These are phyloP conservation scores for Fusarium fujikuroi DNA, from an alignment of 2,329 filamentous ascomycete species.

Conservation along the genomic window DNA sequence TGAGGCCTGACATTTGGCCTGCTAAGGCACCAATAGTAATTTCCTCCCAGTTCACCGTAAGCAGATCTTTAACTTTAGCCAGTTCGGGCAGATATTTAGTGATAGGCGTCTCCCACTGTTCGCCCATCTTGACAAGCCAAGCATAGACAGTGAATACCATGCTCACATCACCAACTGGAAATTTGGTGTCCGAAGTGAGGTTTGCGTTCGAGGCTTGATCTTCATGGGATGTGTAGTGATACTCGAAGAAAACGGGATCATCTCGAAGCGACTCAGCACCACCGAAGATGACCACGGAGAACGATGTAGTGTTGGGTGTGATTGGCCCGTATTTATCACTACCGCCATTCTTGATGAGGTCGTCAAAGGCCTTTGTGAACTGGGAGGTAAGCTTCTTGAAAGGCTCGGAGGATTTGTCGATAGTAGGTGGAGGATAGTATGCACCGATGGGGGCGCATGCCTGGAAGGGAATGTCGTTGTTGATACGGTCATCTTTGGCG, in stretches of 20 bases:
- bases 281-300: slow-evolving; percentile 34
- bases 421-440: slow-evolving; percentile 35
- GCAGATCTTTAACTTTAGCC: background rate
- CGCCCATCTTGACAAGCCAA: slow-evolving; percentile 47
- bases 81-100: slow-evolving; percentile 47
- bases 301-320: slow-evolving; percentile 29
- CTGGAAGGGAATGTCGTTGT: slow-evolving; percentile 23
- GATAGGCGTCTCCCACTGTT: slow-evolving; percentile 44
- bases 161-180: slow-evolving; percentile 46
- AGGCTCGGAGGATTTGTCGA: slow-evolving; percentile 4
- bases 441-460: slow-evolving; percentile 36
- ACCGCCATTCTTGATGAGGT: slow-evolving; percentile 15
- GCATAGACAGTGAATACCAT: slow-evolving; percentile 49
- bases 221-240: slow-evolving; percentile 35
- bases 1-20: slow-evolving; percentile 35
- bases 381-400: background rate
- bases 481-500: background rate
- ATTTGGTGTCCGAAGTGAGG: slow-evolving; percentile 39
- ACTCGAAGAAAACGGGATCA: slow-evolving; percentile 34
- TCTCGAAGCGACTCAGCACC: slow-evolving; percentile 9
- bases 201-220: slow-evolving; percentile 16
- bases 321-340: slow-evolving; percentile 35
- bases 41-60: slow-evolving; percentile 23
- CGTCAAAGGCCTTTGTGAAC: slow-evolving; percentile 27
- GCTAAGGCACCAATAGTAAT: slow-evolving; percentile 35